These are phyloP conservation scores for Micractinium conductrix DNA, from an alignment of 139 green algal species.

Conservation along the genomic window DNA sequence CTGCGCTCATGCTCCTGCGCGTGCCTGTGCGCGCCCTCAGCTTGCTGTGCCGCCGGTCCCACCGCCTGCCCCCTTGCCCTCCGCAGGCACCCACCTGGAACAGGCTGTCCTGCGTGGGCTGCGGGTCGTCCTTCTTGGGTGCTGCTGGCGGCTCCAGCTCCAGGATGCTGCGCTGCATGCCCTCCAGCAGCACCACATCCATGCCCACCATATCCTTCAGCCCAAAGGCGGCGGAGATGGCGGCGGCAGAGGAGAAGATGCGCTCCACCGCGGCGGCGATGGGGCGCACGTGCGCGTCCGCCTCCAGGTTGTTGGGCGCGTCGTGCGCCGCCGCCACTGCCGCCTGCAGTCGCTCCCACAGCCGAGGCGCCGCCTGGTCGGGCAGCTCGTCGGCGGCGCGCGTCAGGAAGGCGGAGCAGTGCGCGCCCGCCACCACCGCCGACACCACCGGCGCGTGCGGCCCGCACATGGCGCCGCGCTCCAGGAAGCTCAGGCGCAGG, in stretches of 20 bases:
- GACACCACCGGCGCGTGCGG: constrained; percentile 57
- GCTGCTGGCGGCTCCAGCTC: constrained; percentile 68
- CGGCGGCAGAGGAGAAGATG: constrained; percentile 83
- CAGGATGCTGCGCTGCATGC: constrained; percentile 65
- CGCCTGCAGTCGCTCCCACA: constrained; percentile 52
- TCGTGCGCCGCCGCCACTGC: constrained; percentile 28
- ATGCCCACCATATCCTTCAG: constrained; percentile 65
- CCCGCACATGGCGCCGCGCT: background rate
- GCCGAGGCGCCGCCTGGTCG: constrained; percentile 29
- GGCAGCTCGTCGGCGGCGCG: constrained; percentile 68
- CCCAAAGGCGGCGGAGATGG: constrained; percentile 84
- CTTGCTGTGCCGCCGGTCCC: too few relatives aligned
- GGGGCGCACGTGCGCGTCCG: constrained; percentile 45
- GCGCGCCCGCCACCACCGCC: constrained; percentile 58
- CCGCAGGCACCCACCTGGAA: constrained; percentile 59
- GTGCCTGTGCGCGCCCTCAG: too few relatives aligned
- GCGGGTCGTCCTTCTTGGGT: constrained; percentile 59
- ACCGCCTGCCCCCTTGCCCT: too few relatives aligned
- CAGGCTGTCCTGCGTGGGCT: constrained; percentile 74
- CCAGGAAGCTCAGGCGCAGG: constrained; percentile 30
- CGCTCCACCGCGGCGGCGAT: constrained; percentile 68
- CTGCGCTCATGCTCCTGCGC: too few relatives aligned
- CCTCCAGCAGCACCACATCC: constrained; percentile 70
- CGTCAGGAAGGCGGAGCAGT: constrained; percentile 73
- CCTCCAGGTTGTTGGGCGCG: constrained; percentile 37